Evolutionary conservation across 352 stramenopile species (phyloP).

Genomic region (Phytophthora crassamura): DNA sequence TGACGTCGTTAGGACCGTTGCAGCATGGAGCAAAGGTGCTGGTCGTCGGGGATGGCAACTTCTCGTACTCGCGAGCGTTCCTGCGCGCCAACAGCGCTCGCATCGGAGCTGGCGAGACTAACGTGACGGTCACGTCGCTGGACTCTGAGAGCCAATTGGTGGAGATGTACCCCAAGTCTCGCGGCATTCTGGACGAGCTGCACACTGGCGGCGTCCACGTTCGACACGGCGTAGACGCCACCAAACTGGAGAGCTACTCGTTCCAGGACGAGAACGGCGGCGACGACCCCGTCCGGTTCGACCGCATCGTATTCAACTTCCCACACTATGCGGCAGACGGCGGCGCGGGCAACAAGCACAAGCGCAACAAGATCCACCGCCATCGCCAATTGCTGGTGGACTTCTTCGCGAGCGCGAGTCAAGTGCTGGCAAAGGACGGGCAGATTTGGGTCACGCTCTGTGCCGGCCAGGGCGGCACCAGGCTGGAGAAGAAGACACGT

Average conservation of each 20-base stretch:
- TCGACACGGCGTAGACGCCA: conserved; percentile 78
- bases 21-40: conserved; percentile 48
- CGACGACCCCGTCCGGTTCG: conserved; percentile 33
- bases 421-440: conserved; percentile 57
- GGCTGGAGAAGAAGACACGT: conserved; percentile 64
- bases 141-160: conserved; percentile 72
- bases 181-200: conserved; percentile 65
- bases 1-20: conserved; percentile 60
- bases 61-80: conserved; percentile 83
- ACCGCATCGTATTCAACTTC: conserved; percentile 90
- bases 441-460: conserved; percentile 88
- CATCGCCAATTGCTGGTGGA: conserved; percentile 79
- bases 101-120: conserved; percentile 19
- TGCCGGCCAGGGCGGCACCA: conserved; percentile 80
- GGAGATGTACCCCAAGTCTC: conserved; percentile 75
- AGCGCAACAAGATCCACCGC: conserved; percentile 85
- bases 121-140: conserved; percentile 69
- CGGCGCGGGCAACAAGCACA: conserved; percentile 53
- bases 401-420: conserved; percentile 75
- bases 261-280: conserved; percentile 4
- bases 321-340: conserved; percentile 82
- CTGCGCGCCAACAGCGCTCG: conserved; percentile 52
- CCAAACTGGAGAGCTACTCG: conserved; percentile 56
- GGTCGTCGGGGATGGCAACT: conserved; percentile 87
- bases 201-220: conserved; percentile 52